Conservation (phyloP, 163 green algal species). For the Scenedesmus sp. region DNA sequence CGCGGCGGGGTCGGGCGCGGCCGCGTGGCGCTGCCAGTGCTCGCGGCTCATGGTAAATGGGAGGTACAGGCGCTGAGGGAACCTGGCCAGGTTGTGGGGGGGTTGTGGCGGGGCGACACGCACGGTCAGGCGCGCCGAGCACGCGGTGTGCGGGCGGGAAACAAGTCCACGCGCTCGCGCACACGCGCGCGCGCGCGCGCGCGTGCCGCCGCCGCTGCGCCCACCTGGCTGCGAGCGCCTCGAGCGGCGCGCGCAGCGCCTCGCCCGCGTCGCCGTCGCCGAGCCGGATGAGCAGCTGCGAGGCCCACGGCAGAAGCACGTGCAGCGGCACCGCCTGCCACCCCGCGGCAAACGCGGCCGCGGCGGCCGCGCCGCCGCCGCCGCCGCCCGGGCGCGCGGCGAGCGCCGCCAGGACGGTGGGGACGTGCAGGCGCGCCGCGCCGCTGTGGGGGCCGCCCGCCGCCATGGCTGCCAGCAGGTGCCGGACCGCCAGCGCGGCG, state of each 20-base stretch:
- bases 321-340: constrained; percentile 46
- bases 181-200: too few relatives aligned
- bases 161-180: too few relatives aligned
- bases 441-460: constrained; percentile 11
- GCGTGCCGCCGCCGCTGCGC: neutral
- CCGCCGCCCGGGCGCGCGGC: constrained; percentile 17
- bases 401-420: constrained; percentile 19
- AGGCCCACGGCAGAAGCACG: constrained; percentile 53
- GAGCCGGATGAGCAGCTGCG: constrained; percentile 56
- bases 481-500: constrained; percentile 42
- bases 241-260: constrained; percentile 42
- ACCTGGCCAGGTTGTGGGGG: too few relatives aligned
- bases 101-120: too few relatives aligned
- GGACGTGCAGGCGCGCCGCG: constrained; percentile 9
- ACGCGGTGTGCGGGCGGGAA: too few relatives aligned
- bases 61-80: constrained; percentile 57
- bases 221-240: constrained; percentile 34
- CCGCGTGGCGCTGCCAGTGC: constrained; percentile 38
- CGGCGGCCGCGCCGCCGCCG: constrained; percentile 2
- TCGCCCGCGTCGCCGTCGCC: constrained; percentile 38
- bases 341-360: constrained; percentile 17
- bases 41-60: constrained; percentile 43
- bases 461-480: constrained; percentile 45
- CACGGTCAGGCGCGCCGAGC: too few relatives aligned
- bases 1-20: neutral